A percentile compares a stretch with the other conserved stretches of the same genome.
These are phyloP conservation scores for Teratosphaeriaceae sp. DNA, from an alignment of 2,329 filamentous ascomycete genomes.

Conservation along the genomic window DNA sequence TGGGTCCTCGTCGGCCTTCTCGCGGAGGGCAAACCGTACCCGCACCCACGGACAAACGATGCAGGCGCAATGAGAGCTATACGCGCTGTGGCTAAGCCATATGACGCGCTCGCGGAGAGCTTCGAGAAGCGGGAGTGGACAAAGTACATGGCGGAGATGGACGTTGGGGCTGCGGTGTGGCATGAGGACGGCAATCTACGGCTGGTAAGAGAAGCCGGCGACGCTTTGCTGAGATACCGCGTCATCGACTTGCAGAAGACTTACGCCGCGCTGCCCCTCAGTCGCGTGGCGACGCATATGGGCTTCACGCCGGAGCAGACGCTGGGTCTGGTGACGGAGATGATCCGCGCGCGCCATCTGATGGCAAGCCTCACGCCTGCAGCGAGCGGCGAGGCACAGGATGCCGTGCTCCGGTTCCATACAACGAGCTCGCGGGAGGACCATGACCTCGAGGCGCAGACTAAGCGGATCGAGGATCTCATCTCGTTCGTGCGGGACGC, in stretches of 20 bases:
- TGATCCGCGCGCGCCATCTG: conserved; percentile 47
- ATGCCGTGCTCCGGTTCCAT: conserved; percentile 50
- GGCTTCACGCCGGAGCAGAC: conserved; percentile 46
- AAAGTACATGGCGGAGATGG: conserved; percentile 58
- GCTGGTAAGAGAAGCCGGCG: conserved; percentile 62
- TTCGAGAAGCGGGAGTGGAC: conserved; percentile 57
- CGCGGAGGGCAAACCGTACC: conserved; percentile 53
- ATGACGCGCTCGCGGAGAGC: conserved; percentile 60
- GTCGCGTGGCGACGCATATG: conserved; percentile 47
- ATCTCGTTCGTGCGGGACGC: conserved; percentile 47
- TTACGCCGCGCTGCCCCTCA: conserved; percentile 58
- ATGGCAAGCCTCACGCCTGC: conserved; percentile 45
- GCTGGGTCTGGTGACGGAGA: conserved; percentile 45
- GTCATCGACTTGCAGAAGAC: conserved; percentile 66
- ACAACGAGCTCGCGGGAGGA: conserved; percentile 17
- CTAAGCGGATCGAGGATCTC: conserved; percentile 44
- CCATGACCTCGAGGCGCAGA: conserved; percentile 44
- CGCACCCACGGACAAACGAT: conserved; percentile 52
- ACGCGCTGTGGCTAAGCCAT: conserved; percentile 57
- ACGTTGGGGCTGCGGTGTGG: conserved; percentile 46
- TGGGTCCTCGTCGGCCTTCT: conserved; percentile 76
- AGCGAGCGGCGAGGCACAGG: conserved; percentile 29
- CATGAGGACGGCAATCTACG: conserved; percentile 63
- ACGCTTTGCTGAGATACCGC: conserved; percentile 67
- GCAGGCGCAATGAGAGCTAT: conserved; percentile 50